Evolutionary conservation across 768 basidiomycete genomes (phyloP), one percentile per base, ranked within the genome.

Genomic region (Krasilnikovozyma curviuscula): DNA sequence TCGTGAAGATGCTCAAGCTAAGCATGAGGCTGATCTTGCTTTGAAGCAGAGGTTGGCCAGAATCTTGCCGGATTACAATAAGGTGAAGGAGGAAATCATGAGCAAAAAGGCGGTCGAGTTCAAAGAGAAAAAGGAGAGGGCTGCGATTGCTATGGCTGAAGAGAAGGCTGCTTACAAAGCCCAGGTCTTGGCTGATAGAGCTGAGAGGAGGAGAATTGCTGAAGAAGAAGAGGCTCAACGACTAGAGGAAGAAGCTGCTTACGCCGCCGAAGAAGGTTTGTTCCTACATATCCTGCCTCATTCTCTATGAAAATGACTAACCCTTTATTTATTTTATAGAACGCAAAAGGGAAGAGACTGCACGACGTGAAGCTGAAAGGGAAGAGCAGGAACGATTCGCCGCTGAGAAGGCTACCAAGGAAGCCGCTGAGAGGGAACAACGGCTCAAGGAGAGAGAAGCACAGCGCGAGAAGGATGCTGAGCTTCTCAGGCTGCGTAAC

Each of bases 121-220:
- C 58, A 67, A 73, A 42, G 70, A 70, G 63, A 74, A 68, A 58
- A 63, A 71, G 54, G 74, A 71, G 38, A 65, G 63, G 23, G 80
- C 85, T 2, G 57, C 66, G 55, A 69, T 66, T 63, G 85, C 78
- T 71, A 76, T 86, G 46, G 77, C 76, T 51, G 78, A 82, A 60
- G 86, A 89, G 69, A 89, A 86, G 70, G 71, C 72, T 40, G 79
- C 78, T 70, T 70, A 78, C 55, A 69, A 69, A 51, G 70, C 70
- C 52, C 65, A 67, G 13, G 65, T 83, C 35, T 50, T 79, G 25
- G 73, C 76, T 54, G 67, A 69, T 50, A 67, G 76, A 54, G 77
- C 74, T 58, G 78, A 75, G 61, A 56, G 55, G 28, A 50, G 37
- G 30, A 19, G 33, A n/a, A n/a, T 33, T 4, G 29, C 10, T 7